Conservation (phyloP, 768 basidiomycete genomes). For the Calvatia gigantea region DNA sequence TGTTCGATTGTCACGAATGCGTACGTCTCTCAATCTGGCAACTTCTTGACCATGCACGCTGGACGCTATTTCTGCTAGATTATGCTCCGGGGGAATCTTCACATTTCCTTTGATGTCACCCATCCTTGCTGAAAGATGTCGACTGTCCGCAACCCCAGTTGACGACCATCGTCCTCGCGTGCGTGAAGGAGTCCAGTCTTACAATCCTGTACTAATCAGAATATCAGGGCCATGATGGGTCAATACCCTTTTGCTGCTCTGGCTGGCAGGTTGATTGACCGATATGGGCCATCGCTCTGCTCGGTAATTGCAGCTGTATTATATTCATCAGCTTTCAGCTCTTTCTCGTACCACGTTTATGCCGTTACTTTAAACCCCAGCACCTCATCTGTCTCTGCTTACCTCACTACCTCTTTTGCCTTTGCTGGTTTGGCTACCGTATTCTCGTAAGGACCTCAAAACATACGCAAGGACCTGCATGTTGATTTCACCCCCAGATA, state of each 20-base stretch:
- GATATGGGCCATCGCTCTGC: conserved; percentile 62
- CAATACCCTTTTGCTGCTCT: conserved; percentile 76
- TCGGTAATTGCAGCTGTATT: conserved; percentile 59
- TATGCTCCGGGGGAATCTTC: conserved; percentile 78
- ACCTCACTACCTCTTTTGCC: conserved; percentile 50
- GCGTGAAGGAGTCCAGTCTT: conserved; percentile 22
- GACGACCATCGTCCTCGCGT: conserved; percentile 78
- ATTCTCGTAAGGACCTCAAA: conserved; percentile 53
- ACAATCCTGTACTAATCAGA: background rate
- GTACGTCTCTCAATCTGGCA: conserved; percentile 34
- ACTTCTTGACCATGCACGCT: background rate
- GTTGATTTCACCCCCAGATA: conserved; percentile 34
- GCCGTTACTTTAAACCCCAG: conserved; percentile 34
- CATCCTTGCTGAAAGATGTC: conserved; percentile 50
- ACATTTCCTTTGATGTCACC: conserved; percentile 76
- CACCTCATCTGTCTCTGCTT: conserved; percentile 43
- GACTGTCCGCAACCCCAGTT: conserved; percentile 74
- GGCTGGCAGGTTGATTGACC: conserved; percentile 67
- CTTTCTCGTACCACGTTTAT: conserved; percentile 59
- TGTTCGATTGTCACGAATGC: conserved; percentile 61
- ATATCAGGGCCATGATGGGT: conserved; percentile 71
- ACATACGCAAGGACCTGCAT: background rate
- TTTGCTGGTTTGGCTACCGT: conserved; percentile 66
- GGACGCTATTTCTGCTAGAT: conserved; percentile 31
- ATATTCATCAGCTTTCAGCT: conserved; percentile 57